These are phyloP conservation scores for Pythium dissotocum DNA, from an alignment of 352 stramenopile genomes.

Conservation along the genomic window DNA sequence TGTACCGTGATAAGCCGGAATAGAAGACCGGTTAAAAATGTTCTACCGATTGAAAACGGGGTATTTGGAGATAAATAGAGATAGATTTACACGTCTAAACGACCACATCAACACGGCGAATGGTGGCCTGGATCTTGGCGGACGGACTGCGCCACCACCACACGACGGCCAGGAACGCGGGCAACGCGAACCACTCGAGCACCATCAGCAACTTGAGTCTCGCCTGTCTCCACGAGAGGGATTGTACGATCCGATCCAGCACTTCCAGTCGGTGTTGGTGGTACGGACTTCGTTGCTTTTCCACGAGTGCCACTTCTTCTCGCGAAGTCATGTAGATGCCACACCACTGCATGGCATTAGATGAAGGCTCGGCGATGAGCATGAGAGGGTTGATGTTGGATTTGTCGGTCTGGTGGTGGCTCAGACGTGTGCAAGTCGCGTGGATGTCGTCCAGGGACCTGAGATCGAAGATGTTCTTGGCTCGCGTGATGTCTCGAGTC, in stretches of 20 bases:
- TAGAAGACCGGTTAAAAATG: not conserved
- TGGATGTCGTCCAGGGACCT: not conserved
- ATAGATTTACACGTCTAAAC: not conserved
- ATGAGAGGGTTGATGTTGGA: slow-evolving; percentile 16
- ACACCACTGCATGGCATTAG: slow-evolving; percentile 24
- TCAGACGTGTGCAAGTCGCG: not conserved
- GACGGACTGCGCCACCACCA: slow-evolving; percentile 22
- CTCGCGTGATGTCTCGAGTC: not conserved
- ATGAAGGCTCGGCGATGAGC: slow-evolving; percentile 23
- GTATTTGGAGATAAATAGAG: not conserved
- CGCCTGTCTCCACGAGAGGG: slow-evolving; percentile 9
- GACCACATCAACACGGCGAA: not conserved
- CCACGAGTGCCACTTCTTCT: not conserved
- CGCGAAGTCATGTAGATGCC: slow-evolving; percentile 25
- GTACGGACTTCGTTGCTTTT: slow-evolving; percentile 23
- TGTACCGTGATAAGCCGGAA: not conserved
- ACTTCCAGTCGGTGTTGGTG: slow-evolving; percentile 31
- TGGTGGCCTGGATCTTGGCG: slow-evolving; percentile 11
- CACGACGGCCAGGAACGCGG: slow-evolving; percentile 12
- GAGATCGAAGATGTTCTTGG: slow-evolving; percentile 12
- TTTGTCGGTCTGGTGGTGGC: not conserved
- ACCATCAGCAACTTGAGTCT: slow-evolving; percentile 27
- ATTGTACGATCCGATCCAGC: slow-evolving; percentile 12
- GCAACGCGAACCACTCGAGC: slow-evolving; percentile 31
- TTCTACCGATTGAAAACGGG: not conserved